Evolutionary conservation across 2,329 filamentous ascomycete species (phyloP).

Genomic region (Ophiocordyceps sinensis): DNA sequence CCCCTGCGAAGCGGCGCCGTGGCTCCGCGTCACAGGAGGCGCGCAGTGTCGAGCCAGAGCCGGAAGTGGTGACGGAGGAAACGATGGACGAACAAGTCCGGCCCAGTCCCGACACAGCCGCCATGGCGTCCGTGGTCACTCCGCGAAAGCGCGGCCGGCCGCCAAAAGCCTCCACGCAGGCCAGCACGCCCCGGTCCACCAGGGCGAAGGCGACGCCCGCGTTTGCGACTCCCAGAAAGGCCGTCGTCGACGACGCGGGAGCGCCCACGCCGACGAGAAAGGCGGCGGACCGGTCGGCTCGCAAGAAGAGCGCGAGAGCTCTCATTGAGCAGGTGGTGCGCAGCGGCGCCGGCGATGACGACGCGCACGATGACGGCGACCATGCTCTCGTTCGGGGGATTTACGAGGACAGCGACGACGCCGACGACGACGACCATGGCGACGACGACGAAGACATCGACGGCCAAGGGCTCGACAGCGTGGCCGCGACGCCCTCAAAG

Average conservation of each 20-base stretch:
- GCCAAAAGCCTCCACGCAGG: constrained; percentile 13
- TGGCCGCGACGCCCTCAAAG: constrained; percentile 30
- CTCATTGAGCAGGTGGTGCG: constrained; percentile 59
- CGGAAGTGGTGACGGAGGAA: background rate
- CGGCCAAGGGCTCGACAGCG: constrained; percentile 7
- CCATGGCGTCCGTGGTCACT: constrained; percentile 7
- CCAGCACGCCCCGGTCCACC: constrained; percentile 21
- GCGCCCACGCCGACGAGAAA: constrained; percentile 47
- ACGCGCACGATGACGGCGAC: constrained; percentile 42
- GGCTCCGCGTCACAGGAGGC: constrained; percentile 5
- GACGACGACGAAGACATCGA: constrained; percentile 14
- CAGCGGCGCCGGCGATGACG: constrained; percentile 53
- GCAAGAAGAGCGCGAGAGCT: constrained; percentile 67
- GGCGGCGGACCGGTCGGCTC: constrained; percentile 72
- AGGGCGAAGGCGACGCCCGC: constrained; percentile 16
- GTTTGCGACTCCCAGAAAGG: constrained; percentile 25
- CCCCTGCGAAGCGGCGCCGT: constrained; percentile 15
- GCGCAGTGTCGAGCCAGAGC: background rate
- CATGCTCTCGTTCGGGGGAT: constrained; percentile 8
- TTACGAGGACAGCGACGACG: constrained; percentile 42
- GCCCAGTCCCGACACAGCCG: background rate
- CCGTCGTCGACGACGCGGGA: constrained; percentile 12
- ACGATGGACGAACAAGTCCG: background rate
- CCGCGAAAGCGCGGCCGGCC: constrained; percentile 14
- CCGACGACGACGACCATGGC: constrained; percentile 19